These are phyloP conservation scores for Picea abies DNA, from an alignment of 83 land plant species.

Conservation along the genomic window DNA sequence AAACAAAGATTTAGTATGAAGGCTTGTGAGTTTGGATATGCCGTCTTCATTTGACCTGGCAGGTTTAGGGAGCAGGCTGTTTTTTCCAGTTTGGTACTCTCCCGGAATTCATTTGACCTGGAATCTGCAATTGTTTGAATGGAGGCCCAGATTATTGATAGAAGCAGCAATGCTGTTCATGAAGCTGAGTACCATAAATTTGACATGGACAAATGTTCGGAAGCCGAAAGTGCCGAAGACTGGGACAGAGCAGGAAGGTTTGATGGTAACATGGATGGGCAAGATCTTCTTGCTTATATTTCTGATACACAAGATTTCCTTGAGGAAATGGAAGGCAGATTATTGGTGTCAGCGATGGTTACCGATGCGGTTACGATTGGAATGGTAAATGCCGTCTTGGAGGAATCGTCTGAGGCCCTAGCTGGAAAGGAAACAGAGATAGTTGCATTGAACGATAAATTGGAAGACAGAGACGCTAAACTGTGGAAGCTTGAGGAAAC, in stretches of 20 bases:
- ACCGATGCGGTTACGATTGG: slow-evolving; percentile 16
- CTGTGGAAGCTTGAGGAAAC: neutral
- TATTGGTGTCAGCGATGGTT: slow-evolving; percentile 17
- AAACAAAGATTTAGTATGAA: neutral
- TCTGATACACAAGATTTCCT: neutral
- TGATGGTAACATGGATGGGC: neutral
- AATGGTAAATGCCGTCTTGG: slow-evolving; percentile 4
- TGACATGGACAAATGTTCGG: slow-evolving; percentile 3
- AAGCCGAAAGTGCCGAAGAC: slow-evolving; percentile 1
- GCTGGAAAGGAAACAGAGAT: slow-evolving; percentile 11
- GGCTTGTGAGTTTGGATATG: neutral
- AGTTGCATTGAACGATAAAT: slow-evolving; percentile 11
- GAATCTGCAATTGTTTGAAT: neutral
- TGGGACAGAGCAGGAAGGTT: neutral
- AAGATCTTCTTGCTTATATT: too few species aligned
- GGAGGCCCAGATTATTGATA: neutral
- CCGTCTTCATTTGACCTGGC: slow-evolving; percentile 5
- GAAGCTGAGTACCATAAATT: neutral
- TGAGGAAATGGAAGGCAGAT: slow-evolving; percentile 11
- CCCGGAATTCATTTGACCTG: neutral
- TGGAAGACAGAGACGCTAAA: slow-evolving; percentile 1
- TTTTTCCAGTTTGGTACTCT: neutral
- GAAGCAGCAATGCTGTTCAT: too few species aligned
- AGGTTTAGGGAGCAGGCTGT: neutral
- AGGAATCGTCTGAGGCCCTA: slow-evolving; percentile 12